Evolutionary conservation across 2,329 filamentous ascomycete genomes (phyloP), one percentile per base, ranked within the genome.

Genomic region (Colletotrichum orbiculare): DNA sequence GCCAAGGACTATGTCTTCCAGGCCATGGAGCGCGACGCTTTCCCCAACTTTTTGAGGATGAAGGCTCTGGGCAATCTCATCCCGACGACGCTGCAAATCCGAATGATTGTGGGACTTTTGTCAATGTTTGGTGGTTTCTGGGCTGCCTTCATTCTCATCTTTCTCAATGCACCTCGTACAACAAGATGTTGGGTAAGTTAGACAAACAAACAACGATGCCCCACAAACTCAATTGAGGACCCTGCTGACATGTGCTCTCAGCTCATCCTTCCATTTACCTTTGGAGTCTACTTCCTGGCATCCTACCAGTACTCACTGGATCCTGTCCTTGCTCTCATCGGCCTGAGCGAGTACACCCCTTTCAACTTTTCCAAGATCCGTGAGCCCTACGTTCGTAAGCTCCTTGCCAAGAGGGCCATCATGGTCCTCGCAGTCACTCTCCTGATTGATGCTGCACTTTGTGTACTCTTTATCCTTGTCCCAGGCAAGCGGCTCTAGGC

Each of bases 1-100:
- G 96, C 96, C 59, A 99, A 99, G 82, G 96, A 99, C 81, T 99
- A 98, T 76, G 96, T 98, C 68, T 99, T 98, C 78, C 96, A 99
- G 79, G 96, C 96, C 39, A 99, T 99, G 96, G 96, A 99, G 80
- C 89, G 96, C 60, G 96, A 99, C 80, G 96, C 96, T n/a, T 99
- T 97, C 76, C 96, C 96, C 1, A 95, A 95, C 1, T 99, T 99
- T 79, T 84, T 99, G 64, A 88, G 95, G 74, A 93, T 93, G 80
- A 98, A 98, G 81, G 96, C 96, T 3, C 84, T 99, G 33, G 96
- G 96, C 66, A 99, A 99, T 74, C 85, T 99, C 12, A 95, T 99
- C 35, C 96, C 95, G 3, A 89, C 95, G 13, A 97, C 93, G 50
- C 90, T 97, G 70, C 88, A 98, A 74, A 85, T 96, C 71, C 87